Evolutionary conservation across 2,329 filamentous ascomycete genomes (phyloP), one percentile per base, ranked within the genome.

Genomic region (Trichophyton rubrum): DNA sequence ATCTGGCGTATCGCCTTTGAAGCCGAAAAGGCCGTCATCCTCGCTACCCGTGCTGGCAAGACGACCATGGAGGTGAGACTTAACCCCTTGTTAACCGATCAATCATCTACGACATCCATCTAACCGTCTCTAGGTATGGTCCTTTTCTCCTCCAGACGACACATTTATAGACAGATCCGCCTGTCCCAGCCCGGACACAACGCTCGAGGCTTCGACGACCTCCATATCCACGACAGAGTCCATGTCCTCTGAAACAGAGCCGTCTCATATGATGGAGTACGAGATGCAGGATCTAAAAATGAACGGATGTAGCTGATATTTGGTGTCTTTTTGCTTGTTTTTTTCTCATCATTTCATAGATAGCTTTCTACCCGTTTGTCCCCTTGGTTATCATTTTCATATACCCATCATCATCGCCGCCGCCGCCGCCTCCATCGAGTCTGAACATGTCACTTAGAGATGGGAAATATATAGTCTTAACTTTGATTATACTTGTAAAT

Each of bases 1-100:
- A 93, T 99, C 0, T 99, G 93, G 93, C 83, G 93, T 62, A 92
- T 99, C 38, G 93, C 95, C 0, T 99, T 99, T 72, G 93, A 99
- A 71, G 92, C 96, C 66, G 93, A 99, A 74, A 97, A 96, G 74
- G 95, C 92, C 62, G 92, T 99, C 33, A 92, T 96, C 35, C 88
- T 99, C 80, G 93, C 93, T 7, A 87, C 90, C 67, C 83, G 92
- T 62, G 84, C 84, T 59, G 86, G 85, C 60, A 85, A 91, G 64
- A 97, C 95, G 0, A 88, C 97, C 64, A 99, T 99, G 93, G 93
- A 99, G 85, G 92, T 95, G 40, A 60, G 63, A 51, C 27, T 30
- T 30, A 7, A 7, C 3, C 30, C 22, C 11, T 7, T 51, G 41
- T 41, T 61, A 13, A n/a, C 2, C 24, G 17, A 20, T n/a, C 5